Conservation (phyloP, 768 basidiomycete species). For the Tylopilus rubrobrunneus region DNA sequence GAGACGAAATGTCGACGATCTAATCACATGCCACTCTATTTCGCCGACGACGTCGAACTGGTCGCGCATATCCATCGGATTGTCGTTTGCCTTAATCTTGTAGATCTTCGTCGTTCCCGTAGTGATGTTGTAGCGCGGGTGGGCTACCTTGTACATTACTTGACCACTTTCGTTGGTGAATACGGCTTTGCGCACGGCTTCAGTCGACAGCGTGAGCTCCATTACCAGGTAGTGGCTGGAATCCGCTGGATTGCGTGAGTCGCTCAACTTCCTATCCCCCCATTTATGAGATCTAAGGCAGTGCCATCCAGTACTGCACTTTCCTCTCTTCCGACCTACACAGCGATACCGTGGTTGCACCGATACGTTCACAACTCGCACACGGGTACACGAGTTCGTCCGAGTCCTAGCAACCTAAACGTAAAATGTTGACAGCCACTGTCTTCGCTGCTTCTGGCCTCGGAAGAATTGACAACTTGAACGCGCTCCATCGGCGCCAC, state of each 20-base stretch:
- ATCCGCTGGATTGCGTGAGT: not conserved
- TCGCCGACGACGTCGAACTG: conserved; percentile 30
- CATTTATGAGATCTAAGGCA: too few species aligned
- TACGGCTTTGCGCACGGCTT: conserved; percentile 22
- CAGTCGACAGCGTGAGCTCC: conserved; percentile 21
- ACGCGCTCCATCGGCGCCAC: conserved; percentile 44
- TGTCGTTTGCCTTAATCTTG: conserved; percentile 22
- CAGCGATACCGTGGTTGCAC: too few species aligned
- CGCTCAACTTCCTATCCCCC: too few species aligned
- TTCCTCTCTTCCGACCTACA: too few species aligned
- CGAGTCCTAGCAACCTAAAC: not conserved
- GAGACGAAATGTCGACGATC: conserved; percentile 29
- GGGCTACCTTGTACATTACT: conserved; percentile 28
- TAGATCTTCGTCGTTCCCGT: conserved; percentile 21
- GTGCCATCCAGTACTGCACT: too few species aligned
- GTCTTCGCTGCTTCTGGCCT: conserved; percentile 51
- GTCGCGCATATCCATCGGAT: conserved; percentile 24
- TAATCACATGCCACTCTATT: conserved; percentile 33
- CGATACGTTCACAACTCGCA: too few species aligned
- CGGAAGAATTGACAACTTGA: conserved; percentile 51
- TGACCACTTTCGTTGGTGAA: conserved; percentile 25
- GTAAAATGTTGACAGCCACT: conserved; percentile 5
- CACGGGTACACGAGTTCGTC: too few species aligned
- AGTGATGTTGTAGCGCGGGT: conserved; percentile 6
- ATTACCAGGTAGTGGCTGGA: conserved; percentile 8